These are phyloP conservation scores for Ammopiptanthus mongolicus DNA, from an alignment of 306 rosid species.

Conservation along the genomic window DNA sequence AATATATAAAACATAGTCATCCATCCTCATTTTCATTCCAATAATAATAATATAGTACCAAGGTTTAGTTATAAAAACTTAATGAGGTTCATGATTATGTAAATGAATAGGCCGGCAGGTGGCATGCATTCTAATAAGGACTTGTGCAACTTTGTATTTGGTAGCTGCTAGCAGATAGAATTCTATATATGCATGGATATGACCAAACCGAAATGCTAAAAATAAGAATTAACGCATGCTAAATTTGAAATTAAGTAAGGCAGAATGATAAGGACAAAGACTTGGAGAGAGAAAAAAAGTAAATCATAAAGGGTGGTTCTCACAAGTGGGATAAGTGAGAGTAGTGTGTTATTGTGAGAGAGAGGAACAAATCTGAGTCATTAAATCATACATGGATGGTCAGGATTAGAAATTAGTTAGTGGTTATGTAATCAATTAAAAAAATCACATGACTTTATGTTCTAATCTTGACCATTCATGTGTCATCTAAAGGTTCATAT, in stretches of 20 bases:
- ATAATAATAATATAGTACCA: not conserved
- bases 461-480: too few relatives aligned
- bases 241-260: constrained; percentile 15
- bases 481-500: too few relatives aligned
- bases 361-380: too few relatives aligned
- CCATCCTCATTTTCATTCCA: not conserved
- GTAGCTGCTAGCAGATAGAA: not conserved
- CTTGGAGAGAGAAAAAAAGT: not conserved
- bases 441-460: too few relatives aligned
- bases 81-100: constrained; percentile 11
- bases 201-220: constrained; percentile 5
- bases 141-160: not conserved
- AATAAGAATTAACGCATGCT: constrained; percentile 1
- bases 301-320: constrained; percentile 9
- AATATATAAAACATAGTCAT: not conserved
- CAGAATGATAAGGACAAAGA: constrained; percentile 18
- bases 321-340: not conserved
- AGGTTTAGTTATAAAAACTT: not conserved
- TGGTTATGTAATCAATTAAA: too few relatives aligned
- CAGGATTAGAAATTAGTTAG: too few relatives aligned
- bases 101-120: not conserved
- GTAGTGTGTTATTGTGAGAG: too few relatives aligned
- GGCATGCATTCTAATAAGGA: constrained; percentile 8
- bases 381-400: too few relatives aligned
- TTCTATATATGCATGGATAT: not conserved